phyloP scores from a whole-genome alignment of 148 eudicot genomes.

The Chenopodium formosanum region DNA sequence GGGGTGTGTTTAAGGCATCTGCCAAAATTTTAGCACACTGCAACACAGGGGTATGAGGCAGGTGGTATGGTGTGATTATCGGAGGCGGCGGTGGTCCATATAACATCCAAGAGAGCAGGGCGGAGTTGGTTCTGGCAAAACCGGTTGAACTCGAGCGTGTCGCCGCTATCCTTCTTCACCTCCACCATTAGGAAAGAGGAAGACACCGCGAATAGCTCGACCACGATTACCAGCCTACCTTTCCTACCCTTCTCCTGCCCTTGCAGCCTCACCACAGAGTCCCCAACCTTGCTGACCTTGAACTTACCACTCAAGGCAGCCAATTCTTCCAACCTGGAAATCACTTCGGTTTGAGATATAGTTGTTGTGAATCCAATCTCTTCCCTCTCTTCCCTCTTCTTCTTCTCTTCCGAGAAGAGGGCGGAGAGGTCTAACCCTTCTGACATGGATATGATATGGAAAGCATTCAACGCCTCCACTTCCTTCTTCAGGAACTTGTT shows the following conservation, averaged over 20 bases:
- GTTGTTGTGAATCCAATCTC: constrained; percentile 58
- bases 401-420: constrained; percentile 47
- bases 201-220: constrained; percentile 49
- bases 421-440: constrained; percentile 68
- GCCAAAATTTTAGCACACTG: neutral
- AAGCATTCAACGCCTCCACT: constrained; percentile 57
- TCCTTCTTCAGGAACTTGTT: constrained; percentile 20
- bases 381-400: constrained; percentile 47
- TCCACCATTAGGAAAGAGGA: constrained; percentile 60
- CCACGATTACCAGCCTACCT: constrained; percentile 51
- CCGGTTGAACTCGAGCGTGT: constrained; percentile 59
- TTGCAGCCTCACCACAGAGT: constrained; percentile 46
- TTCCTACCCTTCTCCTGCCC: constrained; percentile 51
- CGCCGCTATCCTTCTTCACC: constrained; percentile 60
- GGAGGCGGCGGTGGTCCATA: constrained; percentile 43
- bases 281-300: constrained; percentile 46
- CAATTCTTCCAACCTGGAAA: constrained; percentile 54
- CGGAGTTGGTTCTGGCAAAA: constrained; percentile 65
- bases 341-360: constrained; percentile 47
- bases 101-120: constrained; percentile 58
- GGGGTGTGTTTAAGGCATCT: constrained; percentile 2
- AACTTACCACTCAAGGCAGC: constrained; percentile 49
- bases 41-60: neutral
- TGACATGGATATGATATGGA: constrained; percentile 75
- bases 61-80: neutral